Conservation (phyloP, 108 stramenopile species). For the Nannochloropsis oceanica region DNA sequence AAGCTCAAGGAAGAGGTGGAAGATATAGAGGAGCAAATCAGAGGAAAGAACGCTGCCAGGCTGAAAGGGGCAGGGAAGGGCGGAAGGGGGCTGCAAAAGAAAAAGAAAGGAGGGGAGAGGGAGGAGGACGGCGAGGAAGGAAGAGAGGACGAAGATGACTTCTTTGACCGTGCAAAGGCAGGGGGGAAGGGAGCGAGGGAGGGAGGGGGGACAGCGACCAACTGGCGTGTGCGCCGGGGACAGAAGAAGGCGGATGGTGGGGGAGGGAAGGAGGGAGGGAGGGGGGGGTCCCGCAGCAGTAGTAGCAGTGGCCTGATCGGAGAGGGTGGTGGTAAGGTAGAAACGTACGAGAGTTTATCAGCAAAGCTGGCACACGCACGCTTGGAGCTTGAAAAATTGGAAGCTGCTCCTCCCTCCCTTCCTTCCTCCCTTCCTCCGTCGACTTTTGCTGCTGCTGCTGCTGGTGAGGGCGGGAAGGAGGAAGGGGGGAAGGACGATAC, state of each 20-base stretch:
- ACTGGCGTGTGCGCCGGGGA: not conserved
- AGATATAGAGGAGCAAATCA: not conserved
- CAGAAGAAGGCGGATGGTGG: not conserved
- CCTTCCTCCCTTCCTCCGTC: not conserved
- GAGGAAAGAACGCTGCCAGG: not conserved
- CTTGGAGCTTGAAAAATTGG: not conserved
- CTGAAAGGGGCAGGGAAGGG: not conserved
- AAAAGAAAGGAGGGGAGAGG: not conserved
- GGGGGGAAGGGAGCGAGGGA: not conserved
- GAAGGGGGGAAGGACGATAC: not conserved
- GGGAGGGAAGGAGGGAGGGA: not conserved
- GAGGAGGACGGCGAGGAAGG: not conserved
- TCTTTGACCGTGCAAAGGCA: not conserved
- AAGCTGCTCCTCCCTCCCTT: not conserved
- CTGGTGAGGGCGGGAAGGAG: not conserved
- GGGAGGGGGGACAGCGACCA: not conserved
- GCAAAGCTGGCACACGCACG: not conserved
- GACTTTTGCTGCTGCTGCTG: not conserved
- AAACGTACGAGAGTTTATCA: not conserved
- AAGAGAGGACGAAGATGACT: not conserved
- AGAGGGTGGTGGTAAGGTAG: not conserved
- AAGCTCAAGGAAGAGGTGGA: constrained; percentile 10
- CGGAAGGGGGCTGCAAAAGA: not conserved
- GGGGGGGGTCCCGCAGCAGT: not conserved
- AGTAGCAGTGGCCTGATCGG: not conserved